Percentiles rank a stretch among this genome's conserved stretches.
Evolutionary conservation across 306 rosid genomes (phyloP).

Genomic region (Senna siamea): DNA sequence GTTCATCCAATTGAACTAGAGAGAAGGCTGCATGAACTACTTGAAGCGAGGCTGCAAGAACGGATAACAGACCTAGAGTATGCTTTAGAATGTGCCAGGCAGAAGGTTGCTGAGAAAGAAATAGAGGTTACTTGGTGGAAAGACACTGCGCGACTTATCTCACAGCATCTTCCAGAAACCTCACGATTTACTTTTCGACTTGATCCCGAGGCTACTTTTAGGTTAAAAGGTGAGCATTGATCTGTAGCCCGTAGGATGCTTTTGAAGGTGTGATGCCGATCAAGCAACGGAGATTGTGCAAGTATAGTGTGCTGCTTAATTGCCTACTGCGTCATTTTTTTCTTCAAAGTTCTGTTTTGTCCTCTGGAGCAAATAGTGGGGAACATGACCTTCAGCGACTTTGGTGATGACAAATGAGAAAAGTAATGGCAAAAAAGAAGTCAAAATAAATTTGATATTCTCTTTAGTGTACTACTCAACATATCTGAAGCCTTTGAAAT

Average conservation of each 20-base stretch:
- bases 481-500: background rate
- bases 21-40: constrained; percentile 77
- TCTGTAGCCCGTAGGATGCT: constrained; percentile 28
- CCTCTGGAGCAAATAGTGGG: constrained; percentile 25
- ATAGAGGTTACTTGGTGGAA: constrained; percentile 77
- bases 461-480: background rate
- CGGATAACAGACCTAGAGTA: constrained; percentile 73
- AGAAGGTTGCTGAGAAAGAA: constrained; percentile 67
- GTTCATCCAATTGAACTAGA: constrained; percentile 75
- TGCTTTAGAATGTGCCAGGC: constrained; percentile 64
- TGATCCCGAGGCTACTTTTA: constrained; percentile 44
- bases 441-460: background rate
- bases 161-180: constrained; percentile 58
- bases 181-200: constrained; percentile 55
- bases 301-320: constrained; percentile 10
- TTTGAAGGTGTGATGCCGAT: constrained; percentile 35
- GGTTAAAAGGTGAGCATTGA: constrained; percentile 44
- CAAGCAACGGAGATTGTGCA: constrained; percentile 21
- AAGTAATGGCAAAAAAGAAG: constrained; percentile 6
- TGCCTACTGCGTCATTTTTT: too few species aligned
- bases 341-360: constrained; percentile 13
- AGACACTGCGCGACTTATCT: constrained; percentile 58
- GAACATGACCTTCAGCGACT: too few species aligned
- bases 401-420: constrained; percentile 23
- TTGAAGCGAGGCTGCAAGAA: constrained; percentile 72